Conservation (phyloP, 2,329 filamentous ascomycete genomes). For the Aspergillus spinulosporus region DNA sequence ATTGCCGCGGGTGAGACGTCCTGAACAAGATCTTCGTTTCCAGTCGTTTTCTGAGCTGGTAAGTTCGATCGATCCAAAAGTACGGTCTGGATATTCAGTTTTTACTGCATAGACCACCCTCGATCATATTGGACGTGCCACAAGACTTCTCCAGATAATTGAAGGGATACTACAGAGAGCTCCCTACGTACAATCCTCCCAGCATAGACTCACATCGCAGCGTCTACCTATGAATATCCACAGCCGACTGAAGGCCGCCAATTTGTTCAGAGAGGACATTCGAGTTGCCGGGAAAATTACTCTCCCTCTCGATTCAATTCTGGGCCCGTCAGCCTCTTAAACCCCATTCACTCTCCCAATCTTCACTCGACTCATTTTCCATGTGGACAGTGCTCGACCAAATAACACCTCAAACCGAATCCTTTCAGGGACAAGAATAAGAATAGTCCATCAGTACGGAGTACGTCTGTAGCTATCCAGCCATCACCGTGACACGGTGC, state of each 20-base stretch:
- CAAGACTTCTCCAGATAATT: neutral
- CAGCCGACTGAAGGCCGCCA: neutral
- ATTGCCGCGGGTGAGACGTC: constrained; percentile 3
- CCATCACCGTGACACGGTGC: neutral
- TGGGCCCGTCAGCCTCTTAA: neutral
- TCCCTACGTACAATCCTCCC: neutral
- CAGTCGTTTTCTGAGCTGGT: constrained; percentile 5
- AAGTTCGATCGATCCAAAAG: constrained; percentile 7
- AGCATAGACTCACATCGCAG: neutral
- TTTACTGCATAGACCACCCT: neutral
- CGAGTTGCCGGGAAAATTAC: neutral
- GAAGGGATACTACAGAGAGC: neutral
- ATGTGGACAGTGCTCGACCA: neutral
- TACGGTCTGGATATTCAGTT: neutral
- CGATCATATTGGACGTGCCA: neutral
- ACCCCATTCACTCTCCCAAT: neutral
- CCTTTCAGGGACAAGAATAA: neutral
- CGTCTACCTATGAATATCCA: neutral
- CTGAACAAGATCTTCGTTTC: constrained; percentile 1
- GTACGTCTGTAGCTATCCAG: neutral
- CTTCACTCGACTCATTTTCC: neutral
- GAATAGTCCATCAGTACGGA: neutral
- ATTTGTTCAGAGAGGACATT: neutral
- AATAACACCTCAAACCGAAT: neutral
- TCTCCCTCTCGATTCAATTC: neutral